phyloP scores from a whole-genome alignment of 805 yeast genomes.

The Candida sonorensis region DNA sequence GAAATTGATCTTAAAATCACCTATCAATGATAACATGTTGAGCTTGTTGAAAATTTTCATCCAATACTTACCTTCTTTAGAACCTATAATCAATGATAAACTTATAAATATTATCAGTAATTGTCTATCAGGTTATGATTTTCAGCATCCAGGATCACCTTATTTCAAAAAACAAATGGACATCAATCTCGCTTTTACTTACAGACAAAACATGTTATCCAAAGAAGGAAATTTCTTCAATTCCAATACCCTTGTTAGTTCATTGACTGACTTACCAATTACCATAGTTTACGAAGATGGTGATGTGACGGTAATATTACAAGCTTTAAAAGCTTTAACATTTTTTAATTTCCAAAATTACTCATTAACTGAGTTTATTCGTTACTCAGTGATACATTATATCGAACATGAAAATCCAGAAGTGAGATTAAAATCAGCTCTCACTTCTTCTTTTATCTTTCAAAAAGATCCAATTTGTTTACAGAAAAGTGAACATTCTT shows the following conservation, averaged over 20 bases:
- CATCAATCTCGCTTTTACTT: conserved; percentile 63
- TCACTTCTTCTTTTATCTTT: conserved; percentile 74
- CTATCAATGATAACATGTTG: conserved; percentile 78
- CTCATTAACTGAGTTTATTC: conserved; percentile 80
- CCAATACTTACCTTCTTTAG: conserved; percentile 72
- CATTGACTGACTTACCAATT: conserved; percentile 15
- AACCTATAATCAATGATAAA: conserved; percentile 63
- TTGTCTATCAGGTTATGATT: conserved; percentile 74
- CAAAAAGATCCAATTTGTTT: conserved; percentile 75
- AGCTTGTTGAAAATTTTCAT: conserved; percentile 64
- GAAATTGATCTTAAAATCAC: conserved; percentile 73
- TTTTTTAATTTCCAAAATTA: conserved; percentile 69
- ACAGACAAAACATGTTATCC: conserved; percentile 65
- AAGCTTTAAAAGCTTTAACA: conserved; percentile 72
- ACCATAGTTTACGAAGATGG: conserved; percentile 22
- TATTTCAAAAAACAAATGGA: conserved; percentile 54
- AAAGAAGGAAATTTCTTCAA: conserved; percentile 50
- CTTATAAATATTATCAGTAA: conserved; percentile 64
- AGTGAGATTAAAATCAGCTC: conserved; percentile 78
- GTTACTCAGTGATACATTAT: conserved; percentile 77
- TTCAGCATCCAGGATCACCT: conserved; percentile 83
- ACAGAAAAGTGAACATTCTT: conserved; percentile 74
- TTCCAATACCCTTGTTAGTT: conserved; percentile 11
- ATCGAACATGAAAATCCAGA: conserved; percentile 73
- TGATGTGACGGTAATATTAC: conserved; percentile 47